Base-by-base conservation (phyloP, 192 early-diverging fungal genomes). In the Geranomyces michiganensis region DNA sequence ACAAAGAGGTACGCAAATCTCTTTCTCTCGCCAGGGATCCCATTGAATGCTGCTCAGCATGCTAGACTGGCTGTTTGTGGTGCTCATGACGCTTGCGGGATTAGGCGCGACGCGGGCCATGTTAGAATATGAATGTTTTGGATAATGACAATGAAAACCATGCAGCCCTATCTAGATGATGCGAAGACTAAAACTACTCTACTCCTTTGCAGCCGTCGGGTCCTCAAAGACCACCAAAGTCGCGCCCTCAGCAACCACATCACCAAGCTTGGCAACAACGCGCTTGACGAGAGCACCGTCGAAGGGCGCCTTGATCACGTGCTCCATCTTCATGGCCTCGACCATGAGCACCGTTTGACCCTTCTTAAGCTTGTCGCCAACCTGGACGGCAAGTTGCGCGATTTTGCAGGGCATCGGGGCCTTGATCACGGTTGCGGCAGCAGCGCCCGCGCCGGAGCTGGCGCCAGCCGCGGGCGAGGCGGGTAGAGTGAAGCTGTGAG, bases 251-350 rank as follows among this genome's bases (percentile, higher is more conserved):
- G 82, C 88, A 33, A 96, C 95, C 72, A 96, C 76, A 36, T 96
- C 94, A 31, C 95, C 95, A 4, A 93, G 89, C 41, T 79, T 89
- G 77, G 91, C 96, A 70, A 87, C 82, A 22, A 98, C 85, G 47
- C 89, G 83, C 33, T 87, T 81, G 61, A 98, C 75, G 5, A 80
- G 82, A 17, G 58, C 58, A 21, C 93, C 96, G 14, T 85, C 78
- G 32, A 79, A 61, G 4, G 94, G 94, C 0, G 93, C 90, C 73
- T 88, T 89, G 67, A 98, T 91, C 51, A 93, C 86, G 66, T 97
- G 95, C 85, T 98, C 96, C 96, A 98, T 98, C 86, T 98, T 98
- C 96, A 98, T 98, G 21, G 96, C 96, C 72, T 98, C 96, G 32
- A 98, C 81, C 32, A 98, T 84, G 1, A 96, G 78, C 32, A 98